phyloP scores from a whole-genome alignment of 176 grass and related monocot species.

The Thinopyrum elongatum region DNA sequence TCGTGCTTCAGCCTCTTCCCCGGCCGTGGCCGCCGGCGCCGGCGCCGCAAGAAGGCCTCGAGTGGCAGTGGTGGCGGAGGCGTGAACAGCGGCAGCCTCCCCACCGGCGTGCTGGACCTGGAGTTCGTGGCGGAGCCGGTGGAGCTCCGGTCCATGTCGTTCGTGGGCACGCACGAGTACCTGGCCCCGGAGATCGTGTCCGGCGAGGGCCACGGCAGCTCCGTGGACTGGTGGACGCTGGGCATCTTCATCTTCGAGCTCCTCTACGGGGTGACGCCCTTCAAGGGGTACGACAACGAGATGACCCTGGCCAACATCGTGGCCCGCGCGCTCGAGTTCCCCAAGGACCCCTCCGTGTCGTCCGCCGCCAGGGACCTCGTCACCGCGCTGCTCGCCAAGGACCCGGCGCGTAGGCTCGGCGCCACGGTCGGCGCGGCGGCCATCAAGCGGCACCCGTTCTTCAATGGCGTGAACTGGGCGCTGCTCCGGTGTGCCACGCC shows the following conservation, averaged over 20 bases:
- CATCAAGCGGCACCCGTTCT: constrained; percentile 84
- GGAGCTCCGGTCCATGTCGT: constrained; percentile 87
- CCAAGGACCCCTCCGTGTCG: constrained; percentile 65
- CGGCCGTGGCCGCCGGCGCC: constrained; percentile 1
- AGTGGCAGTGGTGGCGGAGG: background rate
- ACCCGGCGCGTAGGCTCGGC: constrained; percentile 61
- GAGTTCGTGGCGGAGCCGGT: constrained; percentile 91
- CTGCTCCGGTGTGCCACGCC: constrained; percentile 71
- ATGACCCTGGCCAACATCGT: constrained; percentile 92
- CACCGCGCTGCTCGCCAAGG: constrained; percentile 70
- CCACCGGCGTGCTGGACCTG: constrained; percentile 34
- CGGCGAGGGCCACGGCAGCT: constrained; percentile 89
- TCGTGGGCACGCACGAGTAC: constrained; percentile 98
- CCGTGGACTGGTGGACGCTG: constrained; percentile 97
- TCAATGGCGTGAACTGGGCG: constrained; percentile 84
- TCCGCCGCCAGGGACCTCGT: constrained; percentile 57
- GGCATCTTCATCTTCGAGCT: constrained; percentile 92
- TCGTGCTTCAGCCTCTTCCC: constrained; percentile 84
- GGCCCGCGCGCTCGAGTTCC: constrained; percentile 90
- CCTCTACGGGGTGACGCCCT: constrained; percentile 86
- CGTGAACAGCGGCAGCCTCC: background rate
- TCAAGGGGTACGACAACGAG: constrained; percentile 85
- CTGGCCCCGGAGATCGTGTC: constrained; percentile 93
- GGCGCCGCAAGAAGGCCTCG: constrained; percentile 23
- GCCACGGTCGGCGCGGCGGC: constrained; percentile 73